Evolutionary conservation across 1,284 basidiomycete species (phyloP).

Genomic region (Malassezia furfur): DNA sequence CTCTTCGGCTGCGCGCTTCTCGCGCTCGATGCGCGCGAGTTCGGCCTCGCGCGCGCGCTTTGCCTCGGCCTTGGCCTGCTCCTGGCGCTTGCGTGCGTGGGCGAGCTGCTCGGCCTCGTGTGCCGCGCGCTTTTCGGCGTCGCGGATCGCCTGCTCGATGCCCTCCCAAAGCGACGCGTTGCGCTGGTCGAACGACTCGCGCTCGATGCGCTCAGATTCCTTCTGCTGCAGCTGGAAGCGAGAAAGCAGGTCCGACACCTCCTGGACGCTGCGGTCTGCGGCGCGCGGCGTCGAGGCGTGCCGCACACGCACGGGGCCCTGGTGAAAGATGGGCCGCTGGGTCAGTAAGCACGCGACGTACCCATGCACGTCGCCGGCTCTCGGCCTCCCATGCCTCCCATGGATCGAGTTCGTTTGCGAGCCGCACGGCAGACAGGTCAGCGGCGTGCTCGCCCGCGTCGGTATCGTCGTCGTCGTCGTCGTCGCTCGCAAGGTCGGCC

Average conservation of each 20-base stretch:
- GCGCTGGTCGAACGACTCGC: conserved; percentile 35
- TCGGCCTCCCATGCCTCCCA: conserved; percentile 17
- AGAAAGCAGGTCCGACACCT: conserved; percentile 28
- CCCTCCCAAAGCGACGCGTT: conserved; percentile 39
- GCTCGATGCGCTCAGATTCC: conserved; percentile 27
- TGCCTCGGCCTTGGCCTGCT: conserved; percentile 34
- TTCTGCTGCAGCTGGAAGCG: conserved; percentile 29
- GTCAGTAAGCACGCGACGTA: background rate
- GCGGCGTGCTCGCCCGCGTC: background rate
- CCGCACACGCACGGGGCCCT: background rate
- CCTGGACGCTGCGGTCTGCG: conserved; percentile 21
- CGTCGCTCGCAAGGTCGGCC: background rate
- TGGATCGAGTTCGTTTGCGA: conserved; percentile 16
- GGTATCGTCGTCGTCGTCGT: background rate
- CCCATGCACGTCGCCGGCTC: conserved; percentile 9
- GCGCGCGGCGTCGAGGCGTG: background rate
- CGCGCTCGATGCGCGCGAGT: conserved; percentile 27
- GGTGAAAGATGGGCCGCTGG: background rate
- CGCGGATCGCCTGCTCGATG: conserved; percentile 37
- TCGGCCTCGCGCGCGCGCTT: conserved; percentile 30
- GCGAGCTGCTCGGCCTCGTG: conserved; percentile 31
- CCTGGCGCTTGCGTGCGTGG: conserved; percentile 27
- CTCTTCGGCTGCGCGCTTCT: conserved; percentile 28
- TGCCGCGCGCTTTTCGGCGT: conserved; percentile 30
- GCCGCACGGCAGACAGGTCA: conserved; percentile 1